Conservation (phyloP, 1,284 basidiomycete genomes). For the Cerioporus squamosus region DNA sequence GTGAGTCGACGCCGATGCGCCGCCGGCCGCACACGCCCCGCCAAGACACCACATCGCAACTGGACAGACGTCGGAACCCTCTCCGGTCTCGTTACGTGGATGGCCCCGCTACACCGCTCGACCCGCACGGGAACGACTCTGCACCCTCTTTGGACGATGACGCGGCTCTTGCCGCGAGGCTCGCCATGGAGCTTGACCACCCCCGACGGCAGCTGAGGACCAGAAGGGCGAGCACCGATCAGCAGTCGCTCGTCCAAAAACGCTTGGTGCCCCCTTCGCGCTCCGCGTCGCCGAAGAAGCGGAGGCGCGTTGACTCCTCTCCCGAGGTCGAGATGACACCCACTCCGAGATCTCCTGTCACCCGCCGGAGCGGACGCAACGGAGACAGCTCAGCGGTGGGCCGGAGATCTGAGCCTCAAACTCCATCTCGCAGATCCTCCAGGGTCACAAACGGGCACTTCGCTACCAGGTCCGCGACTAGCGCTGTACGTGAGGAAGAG, state of each 20-base stretch:
- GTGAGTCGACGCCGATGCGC: slow-evolving; percentile 16
- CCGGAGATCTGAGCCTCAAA: slow-evolving; percentile 5
- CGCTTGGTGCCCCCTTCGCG: slow-evolving; percentile 22
- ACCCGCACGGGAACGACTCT: slow-evolving; percentile 2
- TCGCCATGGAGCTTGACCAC: slow-evolving; percentile 42
- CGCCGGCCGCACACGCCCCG: slow-evolving; percentile 18
- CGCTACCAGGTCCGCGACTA: background rate
- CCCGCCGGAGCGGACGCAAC: slow-evolving; percentile 16
- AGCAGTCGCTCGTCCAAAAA: slow-evolving; percentile 20
- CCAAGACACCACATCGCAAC: slow-evolving; percentile 4
- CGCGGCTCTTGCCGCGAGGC: slow-evolving; percentile 42
- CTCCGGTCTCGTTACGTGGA: slow-evolving; percentile 9
- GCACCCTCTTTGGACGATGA: slow-evolving; percentile 36
- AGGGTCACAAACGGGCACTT: slow-evolving; percentile 20
- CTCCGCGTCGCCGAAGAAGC: slow-evolving; percentile 43
- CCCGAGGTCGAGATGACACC: slow-evolving; percentile 31
- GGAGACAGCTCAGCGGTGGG: background rate
- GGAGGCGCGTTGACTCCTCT: slow-evolving; percentile 49
- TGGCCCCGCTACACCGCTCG: slow-evolving; percentile 3
- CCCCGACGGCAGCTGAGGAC: slow-evolving; percentile 39
- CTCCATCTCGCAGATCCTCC: slow-evolving; percentile 20
- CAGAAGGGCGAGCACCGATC: slow-evolving; percentile 31
- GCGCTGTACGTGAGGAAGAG: slow-evolving; percentile 11
- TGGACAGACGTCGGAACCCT: slow-evolving; percentile 14
- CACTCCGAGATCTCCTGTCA: slow-evolving; percentile 11